Evolutionary conservation across 352 stramenopile genomes (phyloP), one percentile per base, ranked within the genome.

Genomic region (Phytophthora chlamydospora): DNA sequence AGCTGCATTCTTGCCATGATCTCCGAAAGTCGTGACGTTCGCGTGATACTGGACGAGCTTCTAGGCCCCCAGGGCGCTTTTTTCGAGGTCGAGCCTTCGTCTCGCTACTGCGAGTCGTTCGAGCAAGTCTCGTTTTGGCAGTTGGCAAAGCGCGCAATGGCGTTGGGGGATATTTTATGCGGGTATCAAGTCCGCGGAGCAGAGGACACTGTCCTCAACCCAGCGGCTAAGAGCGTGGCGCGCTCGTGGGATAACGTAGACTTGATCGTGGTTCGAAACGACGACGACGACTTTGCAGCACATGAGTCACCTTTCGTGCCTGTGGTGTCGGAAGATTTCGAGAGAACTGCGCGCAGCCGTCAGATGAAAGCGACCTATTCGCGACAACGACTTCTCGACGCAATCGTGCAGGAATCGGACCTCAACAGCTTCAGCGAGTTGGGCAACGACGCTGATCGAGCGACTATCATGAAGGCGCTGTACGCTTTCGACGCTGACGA

Each of bases 1-100:
- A 85, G 70, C 17, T 84, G 77, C 11, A 90, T 91, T 10, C 70
- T 95, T 24, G 88, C 88, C 0, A 91, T 93, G 81, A 89, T 96
- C 16, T 79, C 86, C 0, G 88, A 96, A 60, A 91, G 88, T 34
- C 78, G 83, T 6, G 78, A 90, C 41, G 87, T 96, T 12, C 85
- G 88, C 6, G 67, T 79, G 38, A 80, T 88, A 19, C 49, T 96
- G 9, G 77, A 91, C 34, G 76, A 91, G 50, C 63, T 93, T 5
- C 68, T 96, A 3, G 78, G 84, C 5, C 71, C 77, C 0, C 64
- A 83, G 2, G 88, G 86, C 0, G 71, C 80, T 6, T 76, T 86
- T 39, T 91, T 94, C 32, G 82, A 91, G 27, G 74, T 95, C 13
- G 70, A 88, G 27, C 40, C 64, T 6, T 84, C 76, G 16, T 66